Evolutionary conservation across 1,284 basidiomycete genomes (phyloP), one percentile per base, ranked within the genome.

Genomic region (Puccinia coronata): DNA sequence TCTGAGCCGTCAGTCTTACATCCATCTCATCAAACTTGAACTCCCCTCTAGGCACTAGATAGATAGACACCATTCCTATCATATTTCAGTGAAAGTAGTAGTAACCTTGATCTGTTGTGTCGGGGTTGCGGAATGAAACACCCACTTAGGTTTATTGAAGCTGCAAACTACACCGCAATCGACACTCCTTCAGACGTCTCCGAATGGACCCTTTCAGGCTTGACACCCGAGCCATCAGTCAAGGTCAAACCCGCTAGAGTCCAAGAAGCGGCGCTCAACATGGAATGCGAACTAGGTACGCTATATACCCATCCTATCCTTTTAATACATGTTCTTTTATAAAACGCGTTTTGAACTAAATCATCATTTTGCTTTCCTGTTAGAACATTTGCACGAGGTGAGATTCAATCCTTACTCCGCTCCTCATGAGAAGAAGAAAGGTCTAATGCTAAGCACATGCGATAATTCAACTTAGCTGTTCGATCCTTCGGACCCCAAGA

Each of bases 151-250:
- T 92, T 92, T 84, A 87, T 91, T 61, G 91, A 92, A 84, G 91
- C 92, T 1, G 90, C 91, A 6, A 93, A 93, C 85, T 88, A 89
- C 81, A 90, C 90, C 11, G 88, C 91, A 11, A 88, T 92, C 57
- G 91, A 93, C 83, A 88, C 91, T 9, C 92, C 92, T 12, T 87
- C 88, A 8, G 88, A 89, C 12, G 88, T 90, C 2, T 89, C 91
- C 84, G 92, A 94, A 86, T 94, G 92, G 92, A 86, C 88, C 36
- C 86, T 93, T 73, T 90, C 90, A 81, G 93, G 93, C 1, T 86
- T 94, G 80, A 93, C 91, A 9, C 81, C 73, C 89, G 88, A 84
- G 87, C 87, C 82, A 85, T 88, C 76, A 89, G 90, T 85, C 91
- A 92, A 85, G 86, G 90, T 88, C 31, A n/a, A 49, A 59, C 90